Evolutionary conservation across 495 filamentous ascomycete species (phyloP).

Genomic region (Talaromyces adpressus): DNA sequence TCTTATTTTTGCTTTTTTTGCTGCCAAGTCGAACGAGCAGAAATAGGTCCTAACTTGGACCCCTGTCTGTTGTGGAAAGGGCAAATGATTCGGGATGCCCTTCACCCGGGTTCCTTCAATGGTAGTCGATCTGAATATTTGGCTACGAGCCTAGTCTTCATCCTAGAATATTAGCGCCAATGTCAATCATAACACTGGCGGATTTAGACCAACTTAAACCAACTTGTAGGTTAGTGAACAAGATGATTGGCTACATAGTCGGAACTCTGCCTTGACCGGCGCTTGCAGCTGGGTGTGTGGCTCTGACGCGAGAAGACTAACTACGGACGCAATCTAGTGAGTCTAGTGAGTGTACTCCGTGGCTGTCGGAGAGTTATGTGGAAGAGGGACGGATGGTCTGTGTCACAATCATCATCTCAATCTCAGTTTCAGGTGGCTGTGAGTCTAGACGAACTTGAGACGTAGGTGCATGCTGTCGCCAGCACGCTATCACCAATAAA

Average conservation of each 20-base stretch:
- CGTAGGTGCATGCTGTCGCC: not conserved
- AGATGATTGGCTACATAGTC: not conserved
- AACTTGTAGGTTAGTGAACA: not conserved
- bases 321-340: not conserved
- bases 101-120: not conserved
- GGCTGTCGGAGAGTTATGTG: not conserved
- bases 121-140: not conserved
- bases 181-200: not conserved
- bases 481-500: not conserved
- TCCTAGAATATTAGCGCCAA: not conserved
- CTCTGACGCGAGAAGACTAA: not conserved
- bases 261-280: not conserved
- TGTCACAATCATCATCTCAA: not conserved
- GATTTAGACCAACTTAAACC: not conserved
- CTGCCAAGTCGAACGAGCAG: not conserved
- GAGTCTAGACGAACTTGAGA: not conserved
- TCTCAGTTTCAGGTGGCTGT: not conserved
- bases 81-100: not conserved
- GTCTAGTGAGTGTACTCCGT: no score
- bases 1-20: not conserved
- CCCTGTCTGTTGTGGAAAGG: not conserved
- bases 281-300: not conserved
- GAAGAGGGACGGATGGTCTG: not conserved
- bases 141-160: not conserved
- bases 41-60: not conserved